These are phyloP conservation scores for Neopestalotiopsis sp. DNA, from an alignment of 2,329 filamentous ascomycete genomes.

Conservation along the genomic window DNA sequence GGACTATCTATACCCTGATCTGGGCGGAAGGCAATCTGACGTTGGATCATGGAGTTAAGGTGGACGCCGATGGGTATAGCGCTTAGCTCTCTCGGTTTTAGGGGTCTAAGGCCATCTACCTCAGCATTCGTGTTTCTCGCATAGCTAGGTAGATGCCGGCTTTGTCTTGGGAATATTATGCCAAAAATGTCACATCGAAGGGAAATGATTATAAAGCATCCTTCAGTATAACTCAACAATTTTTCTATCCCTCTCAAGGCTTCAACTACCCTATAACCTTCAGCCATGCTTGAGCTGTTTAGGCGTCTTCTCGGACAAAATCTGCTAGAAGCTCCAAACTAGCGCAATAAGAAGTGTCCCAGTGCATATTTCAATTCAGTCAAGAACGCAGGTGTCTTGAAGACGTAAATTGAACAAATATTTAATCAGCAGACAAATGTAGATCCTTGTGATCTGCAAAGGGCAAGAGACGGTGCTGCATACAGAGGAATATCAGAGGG, in stretches of 20 bases:
- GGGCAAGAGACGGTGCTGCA: too few relatives aligned
- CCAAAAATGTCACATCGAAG: background rate
- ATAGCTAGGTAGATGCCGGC: background rate
- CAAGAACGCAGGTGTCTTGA: too few relatives aligned
- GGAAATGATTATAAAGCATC: background rate
- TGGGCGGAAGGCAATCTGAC: background rate
- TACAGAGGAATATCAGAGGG: too few relatives aligned
- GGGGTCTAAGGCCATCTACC: background rate
- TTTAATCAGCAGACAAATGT: too few relatives aligned
- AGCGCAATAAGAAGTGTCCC: too few relatives aligned
- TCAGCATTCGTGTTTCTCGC: background rate
- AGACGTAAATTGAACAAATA: too few relatives aligned
- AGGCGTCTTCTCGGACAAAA: background rate
- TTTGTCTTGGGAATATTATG: background rate
- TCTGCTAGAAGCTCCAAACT: background rate
- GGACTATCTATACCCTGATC: background rate
- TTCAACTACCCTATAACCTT: background rate
- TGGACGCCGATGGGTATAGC: background rate
- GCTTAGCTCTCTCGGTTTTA: background rate
- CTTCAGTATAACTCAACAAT: background rate
- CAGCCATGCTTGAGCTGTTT: background rate
- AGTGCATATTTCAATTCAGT: too few relatives aligned
- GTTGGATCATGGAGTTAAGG: slow-evolving; percentile 3
- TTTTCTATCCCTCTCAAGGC: too few relatives aligned
- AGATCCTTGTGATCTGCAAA: too few relatives aligned